Conservation (phyloP, 2,329 filamentous ascomycete genomes). For the Ceratocystis albifundus region DNA sequence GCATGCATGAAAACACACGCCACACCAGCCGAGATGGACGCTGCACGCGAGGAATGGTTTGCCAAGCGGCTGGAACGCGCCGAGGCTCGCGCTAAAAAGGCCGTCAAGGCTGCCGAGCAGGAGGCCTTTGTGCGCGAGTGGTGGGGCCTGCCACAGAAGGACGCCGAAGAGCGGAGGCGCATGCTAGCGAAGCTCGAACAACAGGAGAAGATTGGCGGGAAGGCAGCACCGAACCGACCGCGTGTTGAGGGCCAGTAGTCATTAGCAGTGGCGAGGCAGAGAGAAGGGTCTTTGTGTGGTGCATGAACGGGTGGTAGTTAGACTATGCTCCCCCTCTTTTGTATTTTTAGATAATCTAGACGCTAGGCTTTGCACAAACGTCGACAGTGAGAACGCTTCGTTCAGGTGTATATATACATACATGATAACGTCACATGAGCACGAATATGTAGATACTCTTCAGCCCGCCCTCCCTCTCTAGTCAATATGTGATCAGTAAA, state of each 20-base stretch:
- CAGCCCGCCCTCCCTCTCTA: not conserved
- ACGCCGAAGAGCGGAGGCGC: constrained; percentile 38
- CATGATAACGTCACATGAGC: constrained; percentile 6
- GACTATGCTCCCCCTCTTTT: not conserved
- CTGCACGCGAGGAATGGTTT: constrained; percentile 90
- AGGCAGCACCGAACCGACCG: constrained; percentile 34
- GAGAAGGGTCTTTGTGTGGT: not conserved
- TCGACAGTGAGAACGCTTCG: not conserved
- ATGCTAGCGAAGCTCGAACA: constrained; percentile 42
- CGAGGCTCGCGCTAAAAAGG: constrained; percentile 53
- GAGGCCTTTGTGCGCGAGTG: constrained; percentile 55
- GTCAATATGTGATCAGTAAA: no score
- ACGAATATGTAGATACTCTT: not conserved
- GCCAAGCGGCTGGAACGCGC: constrained; percentile 59
- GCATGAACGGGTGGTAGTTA: not conserved
- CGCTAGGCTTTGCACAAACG: not conserved
- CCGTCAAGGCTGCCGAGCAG: constrained; percentile 46
- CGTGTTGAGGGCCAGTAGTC: constrained; percentile 12
- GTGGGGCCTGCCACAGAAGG: constrained; percentile 52
- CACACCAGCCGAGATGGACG: constrained; percentile 73
- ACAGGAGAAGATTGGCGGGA: constrained; percentile 46
- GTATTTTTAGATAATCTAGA: constrained; percentile 19
- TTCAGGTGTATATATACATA: not conserved
- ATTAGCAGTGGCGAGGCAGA: not conserved
- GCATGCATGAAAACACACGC: constrained; percentile 81